phyloP scores from a whole-genome alignment of 768 basidiomycete genomes.

The Gloeostereum incarnatum region DNA sequence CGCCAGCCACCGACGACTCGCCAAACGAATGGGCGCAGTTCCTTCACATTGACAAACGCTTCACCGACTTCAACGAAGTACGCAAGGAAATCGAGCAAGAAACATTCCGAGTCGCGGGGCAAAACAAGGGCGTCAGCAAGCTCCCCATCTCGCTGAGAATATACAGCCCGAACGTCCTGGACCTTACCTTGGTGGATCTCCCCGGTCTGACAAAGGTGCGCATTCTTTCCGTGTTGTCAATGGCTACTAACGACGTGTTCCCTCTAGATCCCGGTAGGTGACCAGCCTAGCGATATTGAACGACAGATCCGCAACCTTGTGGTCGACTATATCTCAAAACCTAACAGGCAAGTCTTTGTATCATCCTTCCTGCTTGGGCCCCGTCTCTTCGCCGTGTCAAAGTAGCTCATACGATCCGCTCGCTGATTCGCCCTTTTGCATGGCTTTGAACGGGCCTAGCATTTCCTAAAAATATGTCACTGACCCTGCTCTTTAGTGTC shows the following conservation, averaged over 20 bases:
- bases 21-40: slow-evolving; percentile 91
- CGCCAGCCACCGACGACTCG: slow-evolving; percentile 47
- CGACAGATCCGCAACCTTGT: slow-evolving; percentile 91
- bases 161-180: slow-evolving; percentile 91
- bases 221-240: slow-evolving; percentile 2
- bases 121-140: slow-evolving; percentile 98
- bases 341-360: slow-evolving; percentile 64
- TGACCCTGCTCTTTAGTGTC: slow-evolving; percentile 42
- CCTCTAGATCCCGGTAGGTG: slow-evolving; percentile 82
- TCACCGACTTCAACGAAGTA: slow-evolving; percentile 94
- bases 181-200: slow-evolving; percentile 92
- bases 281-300: slow-evolving; percentile 98
- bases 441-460: too few relatives aligned
- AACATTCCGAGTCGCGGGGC: slow-evolving; percentile 93
- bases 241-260: not conserved
- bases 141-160: slow-evolving; percentile 92
- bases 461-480: too few relatives aligned
- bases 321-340: slow-evolving; percentile 93
- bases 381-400: too few relatives aligned
- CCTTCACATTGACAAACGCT: slow-evolving; percentile 90
- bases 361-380: not conserved
- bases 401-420: too few relatives aligned
- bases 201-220: slow-evolving; percentile 93
- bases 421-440: too few relatives aligned
- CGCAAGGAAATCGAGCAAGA: slow-evolving; percentile 97